These are phyloP conservation scores for Fusarium nanum DNA, from an alignment of 2,329 filamentous ascomycete genomes.

Conservation along the genomic window DNA sequence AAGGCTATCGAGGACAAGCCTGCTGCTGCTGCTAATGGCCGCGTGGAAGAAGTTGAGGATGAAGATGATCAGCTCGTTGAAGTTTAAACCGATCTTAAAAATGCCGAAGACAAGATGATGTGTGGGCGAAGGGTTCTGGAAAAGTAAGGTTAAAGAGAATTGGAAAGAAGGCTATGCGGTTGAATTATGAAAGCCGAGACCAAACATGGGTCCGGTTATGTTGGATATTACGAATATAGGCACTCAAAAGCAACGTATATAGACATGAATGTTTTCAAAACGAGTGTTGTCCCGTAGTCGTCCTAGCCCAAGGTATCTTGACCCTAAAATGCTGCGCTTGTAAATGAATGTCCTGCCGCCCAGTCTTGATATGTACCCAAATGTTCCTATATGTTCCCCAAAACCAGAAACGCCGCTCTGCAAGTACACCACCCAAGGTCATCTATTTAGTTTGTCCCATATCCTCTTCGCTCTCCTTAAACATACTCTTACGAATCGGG, in stretches of 20 bases:
- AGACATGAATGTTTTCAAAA: slow-evolving; percentile 31
- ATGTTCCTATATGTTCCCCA: neutral
- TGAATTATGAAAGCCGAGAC: neutral
- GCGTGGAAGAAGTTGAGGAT: slow-evolving; percentile 59
- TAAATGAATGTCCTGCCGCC: slow-evolving; percentile 36
- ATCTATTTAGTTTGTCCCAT: slow-evolving; percentile 45
- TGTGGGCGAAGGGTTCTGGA: neutral
- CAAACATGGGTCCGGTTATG: neutral
- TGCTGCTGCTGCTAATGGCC: slow-evolving; percentile 56
- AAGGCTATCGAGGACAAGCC: slow-evolving; percentile 50
- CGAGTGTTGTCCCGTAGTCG: slow-evolving; percentile 21
- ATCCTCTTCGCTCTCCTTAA: slow-evolving; percentile 57
- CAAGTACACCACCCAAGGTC: neutral
- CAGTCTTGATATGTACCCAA: neutral
- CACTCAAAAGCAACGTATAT: slow-evolving; percentile 31
- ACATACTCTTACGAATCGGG: slow-evolving; percentile 55
- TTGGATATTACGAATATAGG: slow-evolving; percentile 21
- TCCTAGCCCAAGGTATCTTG: slow-evolving; percentile 13
- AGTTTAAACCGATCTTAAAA: slow-evolving; percentile 53
- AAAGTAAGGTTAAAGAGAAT: neutral
- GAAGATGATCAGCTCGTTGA: slow-evolving; percentile 68
- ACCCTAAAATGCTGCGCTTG: slow-evolving; percentile 15
- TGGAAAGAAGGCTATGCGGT: neutral
- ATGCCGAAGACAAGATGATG: neutral
- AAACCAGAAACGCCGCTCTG: slow-evolving; percentile 35